Base-by-base conservation (phyloP, 768 basidiomycete genomes). In the Hypsizygus marmoreus region DNA sequence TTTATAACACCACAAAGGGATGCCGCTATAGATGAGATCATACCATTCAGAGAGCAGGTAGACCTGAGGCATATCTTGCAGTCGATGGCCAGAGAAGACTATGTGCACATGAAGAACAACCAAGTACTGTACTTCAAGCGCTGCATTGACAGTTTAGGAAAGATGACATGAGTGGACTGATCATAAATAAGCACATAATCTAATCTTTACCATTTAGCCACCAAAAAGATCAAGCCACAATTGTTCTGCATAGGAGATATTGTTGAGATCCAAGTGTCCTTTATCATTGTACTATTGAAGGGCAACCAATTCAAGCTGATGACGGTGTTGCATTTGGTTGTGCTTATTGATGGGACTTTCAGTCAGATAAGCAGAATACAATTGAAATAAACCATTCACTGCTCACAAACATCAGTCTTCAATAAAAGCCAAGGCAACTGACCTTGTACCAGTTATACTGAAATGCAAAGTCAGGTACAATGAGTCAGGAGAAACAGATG, bases 161-260 rank as follows among this genome's bases (percentile, higher is more conserved):
- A 33, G 20, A 23, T 16, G 14, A 47, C 23, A 38, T 46, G 20
- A 13, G 22, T 20, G 4, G 26, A 45, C 17, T 26, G 25, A 29
- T 38, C 12, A 19, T 19, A n/a, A 26, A 19, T 25, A 16, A 26
- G 12, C 38, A 33, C 10, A 19, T 22, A n/a, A 9, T 30, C 29
- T 30, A n/a, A 30, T 30, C 29, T 10, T 10, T 37, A n/a, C 9
- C 19, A 9, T 10, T 8, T 22, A 39, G 36, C 11, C 24, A 40
- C 9, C 25, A 20, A 36, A 26, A n/a, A 14, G 4, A 22, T 35
- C 7, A 9, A 26, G 6, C 47, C 48, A 14, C 43, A 49, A 24
- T 30, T 28, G 9, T 53, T 53, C 36, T 41, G 51, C 12, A 40
- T 53, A 14, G 47, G 51, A 10, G 47, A 53, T 28, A 44, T 53